A percentile compares a stretch with the other conserved stretches of the same genome.
Evolutionary conservation across 179 eudicot genomes (phyloP).

Genomic region (Silene noctiflora): DNA sequence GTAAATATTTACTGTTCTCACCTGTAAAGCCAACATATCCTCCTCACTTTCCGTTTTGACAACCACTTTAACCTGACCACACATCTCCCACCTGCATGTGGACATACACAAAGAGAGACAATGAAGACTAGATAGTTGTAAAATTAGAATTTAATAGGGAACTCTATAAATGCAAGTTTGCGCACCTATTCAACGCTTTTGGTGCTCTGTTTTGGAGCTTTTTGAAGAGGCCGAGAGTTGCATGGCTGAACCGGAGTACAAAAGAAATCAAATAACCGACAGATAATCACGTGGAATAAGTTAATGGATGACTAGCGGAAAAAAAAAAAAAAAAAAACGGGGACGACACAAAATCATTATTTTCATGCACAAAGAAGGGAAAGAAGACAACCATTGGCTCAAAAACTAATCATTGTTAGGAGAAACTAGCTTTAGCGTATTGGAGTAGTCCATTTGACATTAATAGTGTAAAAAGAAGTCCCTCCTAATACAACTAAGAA

Average conservation of each 20-base stretch:
- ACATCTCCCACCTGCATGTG: constrained; percentile 91
- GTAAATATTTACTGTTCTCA: constrained; percentile 21
- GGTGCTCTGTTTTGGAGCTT: constrained; percentile 85
- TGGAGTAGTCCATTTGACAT: neutral
- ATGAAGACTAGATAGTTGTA: neutral
- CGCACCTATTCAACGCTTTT: constrained; percentile 73
- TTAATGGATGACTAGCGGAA: neutral
- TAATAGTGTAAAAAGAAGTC: neutral
- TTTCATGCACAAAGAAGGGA: neutral
- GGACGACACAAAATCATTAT: neutral
- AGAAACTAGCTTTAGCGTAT: neutral
- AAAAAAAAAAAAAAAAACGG: neutral
- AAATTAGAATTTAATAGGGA: neutral
- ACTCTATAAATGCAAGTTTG: constrained; percentile 1
- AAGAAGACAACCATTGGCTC: neutral
- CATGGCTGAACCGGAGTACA: constrained; percentile 55
- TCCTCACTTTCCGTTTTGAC: constrained; percentile 94
- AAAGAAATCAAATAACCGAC: neutral
- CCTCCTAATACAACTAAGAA: neutral
- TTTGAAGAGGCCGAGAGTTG: constrained; percentile 91
- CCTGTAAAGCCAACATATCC: constrained; percentile 82
- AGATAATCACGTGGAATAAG: neutral
- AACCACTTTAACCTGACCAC: constrained; percentile 97
- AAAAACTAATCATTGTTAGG: neutral
- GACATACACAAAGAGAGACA: neutral